phyloP scores from a whole-genome alignment of 257 asterid genomes.

The Parsonsia alboflavescens region DNA sequence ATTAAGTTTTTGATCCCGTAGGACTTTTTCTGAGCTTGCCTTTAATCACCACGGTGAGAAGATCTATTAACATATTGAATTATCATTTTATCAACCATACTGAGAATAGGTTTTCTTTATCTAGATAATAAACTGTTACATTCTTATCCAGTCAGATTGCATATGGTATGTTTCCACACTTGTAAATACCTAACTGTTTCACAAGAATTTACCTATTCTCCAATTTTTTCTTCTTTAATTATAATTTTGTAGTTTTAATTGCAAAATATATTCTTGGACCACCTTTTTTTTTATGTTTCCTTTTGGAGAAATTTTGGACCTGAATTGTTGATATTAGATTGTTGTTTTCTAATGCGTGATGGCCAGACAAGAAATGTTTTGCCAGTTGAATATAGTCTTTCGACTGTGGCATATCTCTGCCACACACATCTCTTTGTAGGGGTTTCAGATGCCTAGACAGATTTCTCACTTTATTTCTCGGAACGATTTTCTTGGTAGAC shows the following conservation, averaged over 20 bases:
- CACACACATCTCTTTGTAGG: not conserved
- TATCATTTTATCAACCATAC: not conserved
- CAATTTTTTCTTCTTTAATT: not conserved
- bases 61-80: not conserved
- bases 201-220: too few relatives aligned
- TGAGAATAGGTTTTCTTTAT: not conserved
- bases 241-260: too few relatives aligned
- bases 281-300: too few relatives aligned
- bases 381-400: not conserved
- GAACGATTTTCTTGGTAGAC: not conserved
- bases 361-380: not conserved
- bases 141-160: not conserved
- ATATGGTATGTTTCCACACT: not conserved
- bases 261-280: too few relatives aligned
- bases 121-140: not conserved
- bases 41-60: not conserved
- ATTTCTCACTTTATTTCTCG: not conserved
- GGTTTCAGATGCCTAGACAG: not conserved
- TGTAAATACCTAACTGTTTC: not conserved
- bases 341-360: not conserved
- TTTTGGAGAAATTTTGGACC: not conserved
- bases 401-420: not conserved
- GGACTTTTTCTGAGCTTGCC: not conserved
- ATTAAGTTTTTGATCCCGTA: not conserved
- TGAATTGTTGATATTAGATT: not conserved